Base-by-base conservation (phyloP, 148 eudicot species). In the Limonium bicolor region DNA sequence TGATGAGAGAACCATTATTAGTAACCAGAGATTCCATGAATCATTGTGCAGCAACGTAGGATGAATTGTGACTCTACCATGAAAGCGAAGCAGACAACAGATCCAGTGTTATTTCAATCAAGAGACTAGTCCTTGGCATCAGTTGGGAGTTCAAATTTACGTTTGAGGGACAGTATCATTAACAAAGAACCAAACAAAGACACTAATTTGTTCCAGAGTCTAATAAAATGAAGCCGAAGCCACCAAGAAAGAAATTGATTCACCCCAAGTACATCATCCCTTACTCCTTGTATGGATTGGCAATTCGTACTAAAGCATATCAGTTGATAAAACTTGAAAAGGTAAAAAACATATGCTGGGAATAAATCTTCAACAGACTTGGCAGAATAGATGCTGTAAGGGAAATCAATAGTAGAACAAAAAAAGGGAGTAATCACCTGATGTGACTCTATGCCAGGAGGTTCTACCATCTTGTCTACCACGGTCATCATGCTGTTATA, bases 401-500 rank as follows among this genome's bases (percentile, higher is more conserved):
- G 19, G 46, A 11, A 24, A 10, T 12, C 13, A 19, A 39, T 25
- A 39, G n/a, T 8, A 13, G 17, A 12, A 1, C 9, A 41, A 11
- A 41, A n/a, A 22, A 16, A 41, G 27, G 25, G 24, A 6, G 23
- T 2, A 26, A 28, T 21, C 5, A 88, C 97, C 97, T 45, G 69
- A 47, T 46, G 74, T 50, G 37, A 53, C 64, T 64, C 70, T 60
- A 41, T 64, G 73, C 24, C 71, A 57, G 60, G 59, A 60, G 64
- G 54, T 71, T 57, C 92, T 73, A 61, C 72, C 81, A 59, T 59
- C 85, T 50, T 68, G 81, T 54, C 70, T 70, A 46, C 62, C 68
- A 61, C 87, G 92, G 25, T 83, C 94, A 65, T 88, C 81, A 59
- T 70, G 94, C 97, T 88, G 86, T 66, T 70, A 80, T 32, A 83